Base-by-base conservation (phyloP, 495 filamentous ascomycete genomes). In the Penicillium robsamsonii region DNA sequence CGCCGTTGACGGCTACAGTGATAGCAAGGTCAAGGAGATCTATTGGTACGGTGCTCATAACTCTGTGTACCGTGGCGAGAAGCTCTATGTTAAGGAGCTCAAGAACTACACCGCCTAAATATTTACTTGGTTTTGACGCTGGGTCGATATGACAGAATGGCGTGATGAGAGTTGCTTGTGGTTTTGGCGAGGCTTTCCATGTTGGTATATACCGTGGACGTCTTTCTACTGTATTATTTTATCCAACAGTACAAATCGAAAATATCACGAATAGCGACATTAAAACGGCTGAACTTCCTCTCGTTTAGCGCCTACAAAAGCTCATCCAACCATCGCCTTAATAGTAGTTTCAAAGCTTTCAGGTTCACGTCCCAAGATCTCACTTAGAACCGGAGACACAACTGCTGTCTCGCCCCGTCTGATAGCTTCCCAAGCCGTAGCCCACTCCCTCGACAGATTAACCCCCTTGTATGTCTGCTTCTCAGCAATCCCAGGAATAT, bases 401-500 rank as follows among this genome's bases (percentile, higher is more conserved):
- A 67, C 62, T 4, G 68, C 75, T 30, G 74, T 68, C 58, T 79
- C 76, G 0, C 77, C 79, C 3, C 54, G 59, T 27, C 58, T 51
- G 37, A 81, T 73, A 11, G 72, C 79, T 41, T 75, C 65, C 68
- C 71, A 80, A 10, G 75, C 73, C 2, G 74, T 77, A 17, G 70
- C 57, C 73, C 72, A 76, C 42, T 67, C 64, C 38, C 46, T 56
- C 15, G 65, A 65, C 9, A 69, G 50, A 46, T 72, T 49, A 1
- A 60, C 58, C 1, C 66, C 60, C 20, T 66, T 65, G 46, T 71
- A 72, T 2, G 63, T 71, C 50, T 59, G 53, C 18, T 50, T 60
- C 12, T 70, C 68, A 22, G 62, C 60, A 40, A 74, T 67, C 52
- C 71, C 61, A 18, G 70, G 62, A 38, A 73, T 61, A 33, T 31